Evolutionary conservation across 768 basidiomycete genomes (phyloP).

Genomic region (Phaffia australis): DNA sequence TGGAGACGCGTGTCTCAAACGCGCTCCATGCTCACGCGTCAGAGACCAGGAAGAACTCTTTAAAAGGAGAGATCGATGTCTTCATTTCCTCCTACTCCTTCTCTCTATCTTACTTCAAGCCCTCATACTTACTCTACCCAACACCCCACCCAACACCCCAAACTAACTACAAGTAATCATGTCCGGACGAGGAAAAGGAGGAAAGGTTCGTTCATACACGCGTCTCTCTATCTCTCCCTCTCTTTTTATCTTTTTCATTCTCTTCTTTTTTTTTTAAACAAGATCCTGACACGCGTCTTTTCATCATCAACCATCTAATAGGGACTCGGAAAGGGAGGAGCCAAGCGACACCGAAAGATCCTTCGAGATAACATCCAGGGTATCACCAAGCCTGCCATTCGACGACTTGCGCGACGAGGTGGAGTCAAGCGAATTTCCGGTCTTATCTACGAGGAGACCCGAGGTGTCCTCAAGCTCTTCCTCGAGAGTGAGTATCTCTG

Average conservation of each 20-base stretch:
- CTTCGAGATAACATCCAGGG: conserved; percentile 39
- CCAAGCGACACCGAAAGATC: conserved; percentile 53
- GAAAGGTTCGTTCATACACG: conserved; percentile 39
- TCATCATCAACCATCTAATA: conserved; percentile 32
- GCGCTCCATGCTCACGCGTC: too few relatives aligned
- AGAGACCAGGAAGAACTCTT: too few relatives aligned
- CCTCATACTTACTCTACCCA: too few relatives aligned
- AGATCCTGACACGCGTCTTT: too few relatives aligned
- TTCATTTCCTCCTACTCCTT: too few relatives aligned
- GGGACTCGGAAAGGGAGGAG: conserved; percentile 90
- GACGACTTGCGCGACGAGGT: conserved; percentile 48
- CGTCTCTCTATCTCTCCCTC: too few relatives aligned
- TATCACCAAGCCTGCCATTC: conserved; percentile 48
- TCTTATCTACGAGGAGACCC: conserved; percentile 46
- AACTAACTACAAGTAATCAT: too few relatives aligned
- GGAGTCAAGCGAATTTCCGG: conserved; percentile 49
- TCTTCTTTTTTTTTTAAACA: background rate
- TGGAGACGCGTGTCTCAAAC: too few relatives aligned
- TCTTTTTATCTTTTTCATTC: background rate
- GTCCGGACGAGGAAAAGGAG: conserved; percentile 44
- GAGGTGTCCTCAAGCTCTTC: conserved; percentile 49
- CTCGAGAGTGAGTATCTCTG: conserved; percentile 31
- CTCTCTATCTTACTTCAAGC: too few relatives aligned
- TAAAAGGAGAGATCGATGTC: too few relatives aligned
- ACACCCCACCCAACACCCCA: too few relatives aligned